Base-by-base conservation (phyloP, 169 alveolate genomes). In the Babesia divergens region DNA sequence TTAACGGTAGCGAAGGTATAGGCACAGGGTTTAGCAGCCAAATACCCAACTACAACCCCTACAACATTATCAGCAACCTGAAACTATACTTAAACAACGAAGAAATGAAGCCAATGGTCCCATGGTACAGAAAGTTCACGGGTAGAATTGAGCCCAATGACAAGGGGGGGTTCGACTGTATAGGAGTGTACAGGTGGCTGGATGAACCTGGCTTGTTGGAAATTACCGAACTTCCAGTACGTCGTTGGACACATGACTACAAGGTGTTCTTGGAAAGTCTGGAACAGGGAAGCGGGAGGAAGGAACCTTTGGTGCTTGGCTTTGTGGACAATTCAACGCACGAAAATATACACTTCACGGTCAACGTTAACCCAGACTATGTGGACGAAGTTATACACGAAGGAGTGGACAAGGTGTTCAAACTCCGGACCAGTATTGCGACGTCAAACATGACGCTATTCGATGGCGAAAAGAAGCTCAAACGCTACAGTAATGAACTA, bases 1-100 rank as follows among this genome's bases (percentile, higher is more conserved):
- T 97, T 42, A 98, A 98, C 84, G 99, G 99, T 26, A 94, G 98
- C 35, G 99, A 98, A 59, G 99, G 99, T 44, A 98, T 96, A 22
- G 99, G 99, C 28, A 96, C 99, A 18, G 99, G 99, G 0, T 96
- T 97, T 95, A 79, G 94, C 52, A 92, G 98, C 6, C 87, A 84
- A 46, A 92, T 97, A 32, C 99, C 99, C n/a, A 94, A 93, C 84
- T 96, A 90, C 88, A 96, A 96, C 86, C 99, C 99, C 6, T 90
- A 89, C 59, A 99, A 98, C 65, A 90, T 98, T 47, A 96, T 96
- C 49, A 86, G 87, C 65, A 95, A 96, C 86, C 76, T 98, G 18
- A 94, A 83, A 75, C 88, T 92, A 80, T 94, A 85, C 84, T 86
- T 94, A 53, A 79, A 54, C 34, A 95, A 96, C n/a, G 92, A 90